These are phyloP conservation scores for Capsicum pubescens DNA, from an alignment of 257 asterid species.

Conservation along the genomic window DNA sequence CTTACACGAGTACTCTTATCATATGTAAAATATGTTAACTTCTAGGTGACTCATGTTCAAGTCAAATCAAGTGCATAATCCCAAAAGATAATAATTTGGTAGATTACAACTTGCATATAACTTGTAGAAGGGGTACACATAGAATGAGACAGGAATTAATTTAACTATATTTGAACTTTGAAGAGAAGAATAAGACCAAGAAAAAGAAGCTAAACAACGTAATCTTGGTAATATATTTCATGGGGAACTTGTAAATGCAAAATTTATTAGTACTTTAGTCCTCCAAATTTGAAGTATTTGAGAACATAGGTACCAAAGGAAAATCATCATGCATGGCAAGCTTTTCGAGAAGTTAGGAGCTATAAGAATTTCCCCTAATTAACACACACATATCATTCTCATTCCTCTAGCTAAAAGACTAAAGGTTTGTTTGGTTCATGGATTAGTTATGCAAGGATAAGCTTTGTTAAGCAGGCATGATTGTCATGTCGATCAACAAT, in stretches of 20 bases:
- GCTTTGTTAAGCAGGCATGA: no score
- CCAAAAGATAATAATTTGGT: background rate
- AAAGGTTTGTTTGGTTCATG: no score
- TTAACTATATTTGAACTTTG: background rate
- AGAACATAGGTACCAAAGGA: background rate
- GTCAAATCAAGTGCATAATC: background rate
- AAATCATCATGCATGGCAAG: background rate
- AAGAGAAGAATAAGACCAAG: background rate
- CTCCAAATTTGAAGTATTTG: background rate
- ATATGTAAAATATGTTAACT: background rate
- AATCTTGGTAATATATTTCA: background rate
- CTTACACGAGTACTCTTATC: background rate
- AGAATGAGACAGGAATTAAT: background rate
- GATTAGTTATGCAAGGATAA: no score
- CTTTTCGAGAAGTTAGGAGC: background rate
- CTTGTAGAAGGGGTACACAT: background rate
- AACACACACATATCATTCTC: no score
- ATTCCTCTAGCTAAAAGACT: no score
- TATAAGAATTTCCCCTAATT: background rate
- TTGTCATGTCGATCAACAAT: no score
- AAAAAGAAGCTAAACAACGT: background rate
- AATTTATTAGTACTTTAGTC: no score
- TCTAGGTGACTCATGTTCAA: background rate
- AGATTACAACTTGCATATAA: background rate
- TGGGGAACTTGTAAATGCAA: background rate